These are phyloP conservation scores for Hyphopichia wangnamkhiaoensis DNA, from an alignment of 1,139 yeast species.

Conservation along the genomic window DNA sequence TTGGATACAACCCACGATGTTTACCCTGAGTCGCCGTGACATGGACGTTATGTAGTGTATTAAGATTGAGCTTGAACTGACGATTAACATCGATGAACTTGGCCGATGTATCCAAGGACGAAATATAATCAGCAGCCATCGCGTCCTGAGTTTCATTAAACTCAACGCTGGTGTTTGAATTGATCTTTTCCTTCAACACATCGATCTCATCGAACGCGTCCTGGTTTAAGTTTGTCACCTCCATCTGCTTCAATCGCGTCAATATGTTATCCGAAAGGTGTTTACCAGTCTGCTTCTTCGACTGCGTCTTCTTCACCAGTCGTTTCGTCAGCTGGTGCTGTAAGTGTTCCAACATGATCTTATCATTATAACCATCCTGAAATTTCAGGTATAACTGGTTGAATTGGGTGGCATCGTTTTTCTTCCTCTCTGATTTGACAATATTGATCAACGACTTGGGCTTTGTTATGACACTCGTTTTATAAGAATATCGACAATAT, in stretches of 20 bases:
- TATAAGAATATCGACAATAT: conserved; percentile 30
- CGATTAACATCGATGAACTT: background rate
- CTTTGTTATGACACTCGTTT: conserved; percentile 30
- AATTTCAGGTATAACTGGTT: background rate
- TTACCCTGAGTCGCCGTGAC: background rate
- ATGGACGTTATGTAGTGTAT: background rate
- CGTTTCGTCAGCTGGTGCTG: background rate
- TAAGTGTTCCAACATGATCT: conserved; percentile 1
- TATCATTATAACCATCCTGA: background rate
- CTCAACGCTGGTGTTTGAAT: background rate
- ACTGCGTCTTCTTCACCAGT: background rate
- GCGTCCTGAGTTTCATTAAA: background rate
- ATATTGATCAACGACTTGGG: conserved; percentile 38
- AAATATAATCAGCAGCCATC: background rate
- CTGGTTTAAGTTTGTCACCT: background rate
- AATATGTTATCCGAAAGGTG: conserved; percentile 2
- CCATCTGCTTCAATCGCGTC: conserved; percentile 1
- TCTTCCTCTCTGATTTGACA: conserved; percentile 17
- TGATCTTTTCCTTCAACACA: background rate
- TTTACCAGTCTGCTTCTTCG: background rate
- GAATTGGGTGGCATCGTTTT: background rate
- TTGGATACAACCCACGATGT: conserved; percentile 18
- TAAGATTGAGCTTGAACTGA: background rate
- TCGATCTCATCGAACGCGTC: conserved; percentile 3
- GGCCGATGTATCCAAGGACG: background rate